phyloP scores from a whole-genome alignment of 2,329 filamentous ascomycete species.

The Acrocalymma vagum region DNA sequence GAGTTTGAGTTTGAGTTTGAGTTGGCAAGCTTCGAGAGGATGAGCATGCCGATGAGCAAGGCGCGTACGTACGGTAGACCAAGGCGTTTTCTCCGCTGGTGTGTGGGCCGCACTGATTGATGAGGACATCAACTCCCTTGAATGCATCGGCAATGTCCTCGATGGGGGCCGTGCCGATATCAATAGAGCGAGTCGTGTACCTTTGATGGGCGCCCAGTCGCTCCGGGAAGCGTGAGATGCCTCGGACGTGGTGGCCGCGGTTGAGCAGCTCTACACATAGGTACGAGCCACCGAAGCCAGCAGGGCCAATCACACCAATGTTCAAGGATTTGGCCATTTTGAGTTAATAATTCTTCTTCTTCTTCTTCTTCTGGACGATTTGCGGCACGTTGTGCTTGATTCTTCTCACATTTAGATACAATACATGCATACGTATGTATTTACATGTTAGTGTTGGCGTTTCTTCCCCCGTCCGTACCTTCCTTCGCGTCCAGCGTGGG shows the following conservation, averaged over 20 bases:
- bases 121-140: constrained; percentile 1
- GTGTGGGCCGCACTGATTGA: constrained; percentile 1
- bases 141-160: neutral
- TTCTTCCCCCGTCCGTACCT: too few relatives aligned
- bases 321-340: too few relatives aligned
- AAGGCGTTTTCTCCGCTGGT: neutral
- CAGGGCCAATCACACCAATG: constrained; percentile 1
- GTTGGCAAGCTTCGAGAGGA: neutral
- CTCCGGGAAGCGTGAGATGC: neutral
- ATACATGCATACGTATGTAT: too few relatives aligned
- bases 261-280: constrained; percentile 3
- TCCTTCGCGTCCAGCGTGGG: too few relatives aligned
- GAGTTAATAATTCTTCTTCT: too few relatives aligned
- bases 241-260: neutral
- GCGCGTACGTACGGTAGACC: constrained; percentile 1
- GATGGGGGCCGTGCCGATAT: neutral
- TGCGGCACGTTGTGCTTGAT: too few relatives aligned
- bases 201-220: too few relatives aligned
- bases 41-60: too few relatives aligned
- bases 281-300: neutral
- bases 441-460: too few relatives aligned
- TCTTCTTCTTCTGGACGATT: too few relatives aligned
- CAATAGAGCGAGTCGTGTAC: neutral
- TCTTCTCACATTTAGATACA: too few relatives aligned
- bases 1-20: neutral